Evolutionary conservation across 495 filamentous ascomycete genomes (phyloP).

Genomic region (Copromyces sp.): DNA sequence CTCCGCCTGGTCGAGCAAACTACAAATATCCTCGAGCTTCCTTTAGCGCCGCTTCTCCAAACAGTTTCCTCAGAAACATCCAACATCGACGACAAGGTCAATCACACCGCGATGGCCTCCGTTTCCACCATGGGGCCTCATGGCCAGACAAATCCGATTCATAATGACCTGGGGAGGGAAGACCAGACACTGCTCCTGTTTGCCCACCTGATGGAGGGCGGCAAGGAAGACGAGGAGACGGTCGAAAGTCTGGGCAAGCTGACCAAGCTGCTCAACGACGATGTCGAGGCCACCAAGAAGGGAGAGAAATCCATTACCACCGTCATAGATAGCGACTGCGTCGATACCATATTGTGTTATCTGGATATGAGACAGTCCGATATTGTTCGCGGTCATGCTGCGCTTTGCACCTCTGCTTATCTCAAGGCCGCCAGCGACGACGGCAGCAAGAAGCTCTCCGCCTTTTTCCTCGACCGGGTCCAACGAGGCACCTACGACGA

Average conservation of each 20-base stretch:
- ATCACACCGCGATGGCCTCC: background rate
- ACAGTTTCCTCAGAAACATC: background rate
- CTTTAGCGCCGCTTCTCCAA: background rate
- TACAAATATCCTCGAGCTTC: background rate
- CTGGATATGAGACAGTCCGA: constrained; percentile 65
- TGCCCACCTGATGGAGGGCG: constrained; percentile 45
- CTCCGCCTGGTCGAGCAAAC: background rate
- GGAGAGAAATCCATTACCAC: constrained; percentile 42
- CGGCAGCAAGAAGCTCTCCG: constrained; percentile 53
- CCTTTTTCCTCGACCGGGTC: constrained; percentile 49
- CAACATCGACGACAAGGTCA: background rate
- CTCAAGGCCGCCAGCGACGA: constrained; percentile 61
- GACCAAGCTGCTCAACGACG: constrained; percentile 41
- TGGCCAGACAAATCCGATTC: constrained; percentile 1
- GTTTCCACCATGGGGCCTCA: background rate
- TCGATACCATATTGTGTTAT: constrained; percentile 69
- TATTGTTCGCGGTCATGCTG: constrained; percentile 61
- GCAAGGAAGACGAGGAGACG: constrained; percentile 44
- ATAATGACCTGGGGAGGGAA: constrained; percentile 11
- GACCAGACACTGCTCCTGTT: constrained; percentile 44
- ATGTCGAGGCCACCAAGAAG: constrained; percentile 25
- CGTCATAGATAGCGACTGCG: constrained; percentile 63
- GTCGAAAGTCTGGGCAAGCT: constrained; percentile 36
- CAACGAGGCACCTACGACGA: constrained; percentile 44
- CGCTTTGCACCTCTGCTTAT: constrained; percentile 67